Evolutionary conservation across 2,329 filamentous ascomycete species (phyloP), one percentile per base, ranked within the genome.

Genomic region (Cladophialophora bantiana): DNA sequence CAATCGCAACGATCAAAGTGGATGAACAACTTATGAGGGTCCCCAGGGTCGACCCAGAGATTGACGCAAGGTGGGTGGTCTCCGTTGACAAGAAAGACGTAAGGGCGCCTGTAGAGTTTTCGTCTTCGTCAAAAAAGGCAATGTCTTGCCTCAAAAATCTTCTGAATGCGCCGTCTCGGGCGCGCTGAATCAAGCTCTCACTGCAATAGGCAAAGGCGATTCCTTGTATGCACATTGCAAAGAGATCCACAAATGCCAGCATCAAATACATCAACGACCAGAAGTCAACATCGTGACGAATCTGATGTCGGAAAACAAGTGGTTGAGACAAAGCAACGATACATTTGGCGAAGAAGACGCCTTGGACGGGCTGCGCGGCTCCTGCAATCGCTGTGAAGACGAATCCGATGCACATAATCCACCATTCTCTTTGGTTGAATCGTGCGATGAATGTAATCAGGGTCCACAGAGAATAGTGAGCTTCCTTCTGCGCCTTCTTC

Each of bases 141-240:
- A 98, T 94, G 70, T 98, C 95, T 78, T 98, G 94, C 70, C 94
- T 91, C 59, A 98, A 87, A 82, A 98, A 93, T 31, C 90, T 85
- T 36, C 94, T 86, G 83, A 99, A 97, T 6, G 93, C 91, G 65
- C 84, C 84, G 77, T 95, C 89, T 73, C 95, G 88, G 1, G 94
- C 92, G 20, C 93, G 89, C 76, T 92, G 91, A 62, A 97, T 86
- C 31, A 98, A 85, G 48, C 88, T 86, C 80, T 96, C 92, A n/a
- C 93, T 95, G 80, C 92, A 94, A 74, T 88, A 89, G 18, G 93
- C 94, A 73, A 98, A 94, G 1, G 89, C 83, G 59, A 91, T 74
- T 59, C 93, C 93, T 74, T 94, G 90, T 5, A 81, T 78, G 20
- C 85, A 78, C 73, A 90, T 93, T 5, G 89, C 83, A 62, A 94